These are phyloP conservation scores for Chaetomiaceae sp. DNA, from an alignment of 2,329 filamentous ascomycete species.

Conservation along the genomic window DNA sequence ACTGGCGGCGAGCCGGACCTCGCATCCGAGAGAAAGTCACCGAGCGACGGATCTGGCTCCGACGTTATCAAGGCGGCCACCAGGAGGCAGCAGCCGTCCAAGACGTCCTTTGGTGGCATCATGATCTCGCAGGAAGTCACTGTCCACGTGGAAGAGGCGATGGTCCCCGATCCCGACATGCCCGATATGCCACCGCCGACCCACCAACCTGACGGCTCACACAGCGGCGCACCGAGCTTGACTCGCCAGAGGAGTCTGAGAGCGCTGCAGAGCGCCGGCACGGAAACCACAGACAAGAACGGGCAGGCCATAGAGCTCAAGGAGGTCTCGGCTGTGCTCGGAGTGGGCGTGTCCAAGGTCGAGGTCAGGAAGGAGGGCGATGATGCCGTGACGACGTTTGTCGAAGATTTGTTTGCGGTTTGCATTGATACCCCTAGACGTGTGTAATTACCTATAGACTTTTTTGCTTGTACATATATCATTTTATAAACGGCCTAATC, in stretches of 20 bases:
- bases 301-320: slow-evolving; percentile 16
- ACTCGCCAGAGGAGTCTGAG: slow-evolving; percentile 8
- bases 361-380: slow-evolving; percentile 31
- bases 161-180: slow-evolving; percentile 26
- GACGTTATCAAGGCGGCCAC: background rate
- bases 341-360: slow-evolving; percentile 28
- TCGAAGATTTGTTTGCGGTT: slow-evolving; percentile 40
- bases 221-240: slow-evolving; percentile 12
- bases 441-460: slow-evolving; percentile 2
- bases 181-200: slow-evolving; percentile 12
- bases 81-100: background rate
- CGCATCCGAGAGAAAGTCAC: background rate
- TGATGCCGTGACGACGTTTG: slow-evolving; percentile 37
- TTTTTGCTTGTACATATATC: too few species aligned
- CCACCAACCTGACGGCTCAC: slow-evolving; percentile 3
- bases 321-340: slow-evolving; percentile 26
- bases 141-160: slow-evolving; percentile 42
- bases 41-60: background rate
- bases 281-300: background rate
- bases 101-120: slow-evolving; percentile 48
- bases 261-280: background rate
- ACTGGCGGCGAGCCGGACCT: slow-evolving; percentile 2
- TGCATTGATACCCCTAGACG: slow-evolving; percentile 13
- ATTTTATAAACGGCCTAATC: too few species aligned
- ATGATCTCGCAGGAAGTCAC: slow-evolving; percentile 59